phyloP scores from a whole-genome alignment of 345 rosid genomes.

The Citrus inodora region DNA sequence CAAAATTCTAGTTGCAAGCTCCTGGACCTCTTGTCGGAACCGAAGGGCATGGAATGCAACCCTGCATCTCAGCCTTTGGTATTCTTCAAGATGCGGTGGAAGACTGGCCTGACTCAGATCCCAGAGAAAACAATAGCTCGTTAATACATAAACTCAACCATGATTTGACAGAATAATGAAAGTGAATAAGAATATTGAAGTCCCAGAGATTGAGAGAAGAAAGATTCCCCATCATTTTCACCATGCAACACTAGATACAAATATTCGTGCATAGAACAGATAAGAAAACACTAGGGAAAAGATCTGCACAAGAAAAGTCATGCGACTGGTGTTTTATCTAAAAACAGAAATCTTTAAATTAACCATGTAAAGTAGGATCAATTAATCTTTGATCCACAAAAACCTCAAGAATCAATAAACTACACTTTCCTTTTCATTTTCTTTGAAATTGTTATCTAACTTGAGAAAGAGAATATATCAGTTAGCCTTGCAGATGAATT shows the following conservation, averaged over 20 bases:
- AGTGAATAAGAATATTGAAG: background rate
- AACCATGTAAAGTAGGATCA: background rate
- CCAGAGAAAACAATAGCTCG: conserved; percentile 4
- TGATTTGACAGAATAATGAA: background rate
- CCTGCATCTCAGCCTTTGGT: conserved; percentile 91
- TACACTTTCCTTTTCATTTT: no score
- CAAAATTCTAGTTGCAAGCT: conserved; percentile 73
- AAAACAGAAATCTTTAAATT: background rate
- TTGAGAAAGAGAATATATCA: background rate
- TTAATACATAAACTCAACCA: background rate
- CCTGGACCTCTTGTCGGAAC: conserved; percentile 86
- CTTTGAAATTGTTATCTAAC: background rate
- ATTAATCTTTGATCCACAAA: background rate
- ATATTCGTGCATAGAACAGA: background rate
- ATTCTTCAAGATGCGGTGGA: conserved; percentile 78
- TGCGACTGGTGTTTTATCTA: background rate
- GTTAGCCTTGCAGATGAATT: background rate
- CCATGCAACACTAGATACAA: background rate
- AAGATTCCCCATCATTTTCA: background rate
- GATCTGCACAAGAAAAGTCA: background rate
- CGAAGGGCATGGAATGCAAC: conserved; percentile 83
- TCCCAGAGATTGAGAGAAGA: background rate
- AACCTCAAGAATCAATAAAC: background rate
- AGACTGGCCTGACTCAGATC: conserved; percentile 61
- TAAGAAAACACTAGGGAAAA: background rate